Base-by-base conservation (phyloP, 495 filamentous ascomycete genomes). In the Halenospora varia region DNA sequence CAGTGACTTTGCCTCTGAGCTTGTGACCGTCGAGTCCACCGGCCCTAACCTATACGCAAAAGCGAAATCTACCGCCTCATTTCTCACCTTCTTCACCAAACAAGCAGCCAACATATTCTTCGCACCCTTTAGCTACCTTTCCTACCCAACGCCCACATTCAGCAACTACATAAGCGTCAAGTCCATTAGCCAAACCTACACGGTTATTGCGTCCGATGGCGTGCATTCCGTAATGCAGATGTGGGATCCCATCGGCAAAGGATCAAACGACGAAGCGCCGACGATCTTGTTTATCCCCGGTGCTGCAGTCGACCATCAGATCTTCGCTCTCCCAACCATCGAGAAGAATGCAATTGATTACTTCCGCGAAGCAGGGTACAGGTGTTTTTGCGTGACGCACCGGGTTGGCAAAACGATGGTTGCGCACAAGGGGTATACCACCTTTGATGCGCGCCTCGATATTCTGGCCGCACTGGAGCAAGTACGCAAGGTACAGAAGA, bases 301-400 rank as follows among this genome's bases (percentile, higher is more conserved):
- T 20, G 77, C 83, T 10, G 70, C 79, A 10, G 81, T 86, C 3
- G 81, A 85, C 63, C 79, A 87, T 55, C 81, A 82, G 60, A 84
- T 87, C 44, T 88, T 73, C 42, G 77, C 84, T 19, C 73, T 87
- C 22, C 85, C 85, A 1, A 87, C 83, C 29, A 84, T 88, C 61
- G 75, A 75, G 18, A 79, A 74, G 55, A 87, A 88, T 67, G 79
- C 83, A 35, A 73, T 88, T 57, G 81, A 86, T 57, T 86, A 83
- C 68, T 85, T 88, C 67, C 76, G 74, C 10, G 70, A 73, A 4
- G 77, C 77, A 3, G 84, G 84, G 18, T 83, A 84, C 66, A 74
- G 77, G 2, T 77, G 82, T 47, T 86, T 77, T 55, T 61, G 80
- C n/a, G 63, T 75, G 8, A 79, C 82, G 8, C 85, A 84, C 58